These are phyloP conservation scores for Backusella luteola DNA, from an alignment of 192 early-diverging fungal genomes.

Conservation along the genomic window DNA sequence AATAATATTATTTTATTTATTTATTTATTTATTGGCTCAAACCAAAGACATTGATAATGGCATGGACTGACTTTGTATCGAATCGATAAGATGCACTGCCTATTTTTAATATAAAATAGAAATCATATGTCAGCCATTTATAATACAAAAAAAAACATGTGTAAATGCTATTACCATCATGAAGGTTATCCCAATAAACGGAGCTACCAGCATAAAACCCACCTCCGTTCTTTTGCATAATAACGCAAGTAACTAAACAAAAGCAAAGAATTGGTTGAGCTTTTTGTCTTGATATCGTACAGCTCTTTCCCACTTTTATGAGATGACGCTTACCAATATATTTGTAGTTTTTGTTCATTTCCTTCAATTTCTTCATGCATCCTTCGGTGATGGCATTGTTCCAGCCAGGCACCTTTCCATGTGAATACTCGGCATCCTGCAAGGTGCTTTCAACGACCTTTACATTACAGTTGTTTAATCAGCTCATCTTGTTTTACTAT, in stretches of 20 bases:
- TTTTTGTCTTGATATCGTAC: no score
- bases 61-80: constrained; percentile 79
- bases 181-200: constrained; percentile 74
- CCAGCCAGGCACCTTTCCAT: constrained; percentile 75
- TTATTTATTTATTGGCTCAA: constrained; percentile 34
- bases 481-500: not conserved
- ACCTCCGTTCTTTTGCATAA: constrained; percentile 82
- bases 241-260: constrained; percentile 65
- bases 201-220: constrained; percentile 73
- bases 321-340: constrained; percentile 61
- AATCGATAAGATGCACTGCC: constrained; percentile 74
- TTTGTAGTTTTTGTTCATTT: constrained; percentile 74
- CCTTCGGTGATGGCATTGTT: constrained; percentile 70
- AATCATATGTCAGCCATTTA: not conserved
- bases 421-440: constrained; percentile 68
- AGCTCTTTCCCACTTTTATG: not conserved
- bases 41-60: constrained; percentile 77
- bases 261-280: not conserved
- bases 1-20: not conserved
- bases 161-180: constrained; percentile 53
- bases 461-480: not conserved
- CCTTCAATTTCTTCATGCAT: constrained; percentile 61
- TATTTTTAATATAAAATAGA: constrained; percentile 16
- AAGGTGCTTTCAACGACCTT: constrained; percentile 65
- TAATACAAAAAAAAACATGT: not conserved